phyloP scores from a whole-genome alignment of 2,329 filamentous ascomycete species.

The Hypoxylon sp. region DNA sequence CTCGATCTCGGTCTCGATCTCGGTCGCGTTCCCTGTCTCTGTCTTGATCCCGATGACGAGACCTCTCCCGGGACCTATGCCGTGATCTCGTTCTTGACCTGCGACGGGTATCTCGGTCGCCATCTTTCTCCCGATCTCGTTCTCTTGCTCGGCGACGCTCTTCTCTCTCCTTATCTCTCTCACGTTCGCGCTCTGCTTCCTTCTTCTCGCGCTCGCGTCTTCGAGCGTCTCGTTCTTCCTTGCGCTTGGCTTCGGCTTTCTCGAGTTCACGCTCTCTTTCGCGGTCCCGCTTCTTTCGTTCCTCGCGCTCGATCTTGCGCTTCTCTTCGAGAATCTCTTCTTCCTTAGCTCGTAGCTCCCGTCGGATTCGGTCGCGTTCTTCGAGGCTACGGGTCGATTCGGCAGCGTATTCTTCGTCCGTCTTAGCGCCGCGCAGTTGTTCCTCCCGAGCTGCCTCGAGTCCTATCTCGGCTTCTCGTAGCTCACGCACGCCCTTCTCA shows the following conservation, averaged over 20 bases:
- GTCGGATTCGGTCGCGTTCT: constrained; percentile 71
- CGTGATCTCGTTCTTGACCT: constrained; percentile 51
- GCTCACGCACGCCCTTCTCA: constrained; percentile 75
- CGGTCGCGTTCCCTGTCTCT: constrained; percentile 52
- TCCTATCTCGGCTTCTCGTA: constrained; percentile 76
- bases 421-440: constrained; percentile 73
- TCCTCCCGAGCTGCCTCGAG: constrained; percentile 76
- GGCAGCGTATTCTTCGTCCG: constrained; percentile 77
- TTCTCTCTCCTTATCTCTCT: constrained; percentile 66
- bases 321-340: constrained; percentile 72
- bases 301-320: constrained; percentile 67
- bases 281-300: constrained; percentile 63
- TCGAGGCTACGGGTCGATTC: constrained; percentile 71
- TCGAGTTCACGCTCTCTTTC: constrained; percentile 63
- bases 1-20: constrained; percentile 51
- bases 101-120: constrained; percentile 48
- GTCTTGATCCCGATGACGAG: constrained; percentile 51
- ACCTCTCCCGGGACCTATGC: constrained; percentile 48
- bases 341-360: constrained; percentile 70
- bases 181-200: constrained; percentile 53
- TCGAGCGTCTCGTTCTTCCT: constrained; percentile 63
- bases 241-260: constrained; percentile 62
- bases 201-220: constrained; percentile 57
- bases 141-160: constrained; percentile 62
- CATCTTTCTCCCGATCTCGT: constrained; percentile 47